phyloP scores from a whole-genome alignment of 495 filamentous ascomycete genomes.

The Penicillium steckii region DNA sequence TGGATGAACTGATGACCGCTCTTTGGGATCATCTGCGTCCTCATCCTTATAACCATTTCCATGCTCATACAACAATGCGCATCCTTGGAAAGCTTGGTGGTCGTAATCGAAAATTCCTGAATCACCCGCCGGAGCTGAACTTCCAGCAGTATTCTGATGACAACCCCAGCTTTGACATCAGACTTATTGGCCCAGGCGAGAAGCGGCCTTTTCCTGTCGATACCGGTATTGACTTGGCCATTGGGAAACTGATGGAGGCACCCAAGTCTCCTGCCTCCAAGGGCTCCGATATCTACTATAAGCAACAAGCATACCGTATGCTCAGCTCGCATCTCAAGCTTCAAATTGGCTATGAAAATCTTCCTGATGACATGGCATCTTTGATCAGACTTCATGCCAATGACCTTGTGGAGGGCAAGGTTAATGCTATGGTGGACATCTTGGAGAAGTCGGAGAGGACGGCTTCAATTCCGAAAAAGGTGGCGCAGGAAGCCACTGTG shows the following conservation, averaged over 20 bases:
- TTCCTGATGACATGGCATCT: conserved; percentile 85
- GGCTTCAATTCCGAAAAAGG: conserved; percentile 80
- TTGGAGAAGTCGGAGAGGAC: conserved; percentile 69
- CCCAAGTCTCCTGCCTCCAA: conserved; percentile 64
- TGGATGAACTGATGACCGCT: conserved; percentile 96
- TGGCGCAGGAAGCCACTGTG: conserved; percentile 73
- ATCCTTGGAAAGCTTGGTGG: conserved; percentile 97
- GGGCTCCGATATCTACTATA: conserved; percentile 81
- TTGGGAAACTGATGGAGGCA: conserved; percentile 77
- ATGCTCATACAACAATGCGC: conserved; percentile 96
- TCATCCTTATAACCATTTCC: conserved; percentile 91
- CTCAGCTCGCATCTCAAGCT: conserved; percentile 86
- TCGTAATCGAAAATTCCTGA: conserved; percentile 91
- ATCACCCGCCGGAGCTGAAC: conserved; percentile 73
- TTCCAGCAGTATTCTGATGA: conserved; percentile 89
- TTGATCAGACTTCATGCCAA: conserved; percentile 84
- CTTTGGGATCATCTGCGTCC: conserved; percentile 93
- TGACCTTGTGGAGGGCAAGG: conserved; percentile 72
- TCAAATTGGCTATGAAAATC: conserved; percentile 78
- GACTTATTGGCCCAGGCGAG: conserved; percentile 80
- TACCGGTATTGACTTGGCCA: conserved; percentile 83
- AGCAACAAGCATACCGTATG: conserved; percentile 85
- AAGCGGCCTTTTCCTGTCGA: conserved; percentile 84
- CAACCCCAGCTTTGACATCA: conserved; percentile 77
- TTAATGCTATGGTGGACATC: conserved; percentile 58